These are phyloP conservation scores for Talaromyces amestolkiae DNA, from an alignment of 2,329 filamentous ascomycete species.

Conservation along the genomic window DNA sequence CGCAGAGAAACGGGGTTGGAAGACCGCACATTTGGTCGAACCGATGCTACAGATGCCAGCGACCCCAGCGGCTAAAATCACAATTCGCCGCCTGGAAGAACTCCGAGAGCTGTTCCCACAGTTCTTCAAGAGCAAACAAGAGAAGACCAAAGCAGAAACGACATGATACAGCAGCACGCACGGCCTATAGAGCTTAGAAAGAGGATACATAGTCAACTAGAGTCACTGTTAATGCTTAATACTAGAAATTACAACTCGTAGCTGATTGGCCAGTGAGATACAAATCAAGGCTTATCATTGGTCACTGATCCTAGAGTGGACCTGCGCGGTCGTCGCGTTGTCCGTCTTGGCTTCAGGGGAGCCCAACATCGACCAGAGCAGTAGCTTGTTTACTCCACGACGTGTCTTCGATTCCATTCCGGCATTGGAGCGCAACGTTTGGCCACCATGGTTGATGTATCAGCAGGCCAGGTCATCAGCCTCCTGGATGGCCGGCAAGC, in stretches of 20 bases:
- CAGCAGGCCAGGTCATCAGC: constrained; percentile 69
- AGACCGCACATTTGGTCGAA: constrained; percentile 79
- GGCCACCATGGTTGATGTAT: constrained; percentile 23
- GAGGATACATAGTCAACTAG: not conserved
- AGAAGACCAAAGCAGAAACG: not conserved
- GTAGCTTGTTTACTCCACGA: not conserved
- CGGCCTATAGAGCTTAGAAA: constrained; percentile 4
- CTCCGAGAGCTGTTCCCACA: constrained; percentile 75
- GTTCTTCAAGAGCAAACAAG: constrained; percentile 64
- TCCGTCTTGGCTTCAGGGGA: constrained; percentile 20
- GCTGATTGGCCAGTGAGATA: not conserved
- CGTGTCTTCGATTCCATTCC: not conserved
- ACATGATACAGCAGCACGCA: not conserved
- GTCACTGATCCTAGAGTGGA: constrained; percentile 4
- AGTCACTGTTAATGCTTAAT: not conserved
- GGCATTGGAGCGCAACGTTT: not conserved
- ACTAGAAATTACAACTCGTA: not conserved
- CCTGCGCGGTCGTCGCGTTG: constrained; percentile 18
- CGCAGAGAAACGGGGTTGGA: constrained; percentile 81
- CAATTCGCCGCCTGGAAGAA: constrained; percentile 73
- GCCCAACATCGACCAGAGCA: not conserved
- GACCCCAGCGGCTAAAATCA: constrained; percentile 66
- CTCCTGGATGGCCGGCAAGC: constrained; percentile 75
- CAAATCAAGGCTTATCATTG: not conserved
- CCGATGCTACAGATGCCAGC: constrained; percentile 63